Evolutionary conservation across 345 rosid genomes (phyloP).

Genomic region (Hevea brasiliensis): DNA sequence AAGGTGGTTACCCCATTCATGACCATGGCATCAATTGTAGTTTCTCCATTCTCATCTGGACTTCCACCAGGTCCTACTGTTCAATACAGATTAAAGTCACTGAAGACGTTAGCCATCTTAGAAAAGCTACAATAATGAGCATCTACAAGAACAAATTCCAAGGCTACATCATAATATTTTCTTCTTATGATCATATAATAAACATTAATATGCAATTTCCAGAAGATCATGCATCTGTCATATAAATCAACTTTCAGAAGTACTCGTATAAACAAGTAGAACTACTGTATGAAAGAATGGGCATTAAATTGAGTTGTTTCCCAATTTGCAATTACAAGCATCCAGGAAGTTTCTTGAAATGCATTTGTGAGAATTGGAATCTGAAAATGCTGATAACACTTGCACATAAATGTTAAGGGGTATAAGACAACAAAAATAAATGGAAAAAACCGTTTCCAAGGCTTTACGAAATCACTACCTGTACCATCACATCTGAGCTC

Average conservation of each 20-base stretch:
- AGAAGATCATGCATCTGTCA: background rate
- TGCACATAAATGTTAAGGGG: background rate
- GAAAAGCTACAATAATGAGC: conserved; percentile 8
- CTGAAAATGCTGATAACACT: background rate
- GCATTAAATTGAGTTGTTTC: background rate
- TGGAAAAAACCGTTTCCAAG: background rate
- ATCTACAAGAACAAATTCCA: background rate
- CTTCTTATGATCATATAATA: background rate
- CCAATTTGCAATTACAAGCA: background rate
- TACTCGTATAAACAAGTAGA: background rate
- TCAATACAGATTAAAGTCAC: conserved; percentile 22
- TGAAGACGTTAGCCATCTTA: conserved; percentile 8
- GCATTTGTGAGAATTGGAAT: background rate
- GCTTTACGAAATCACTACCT: conserved; percentile 35
- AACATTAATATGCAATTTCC: background rate
- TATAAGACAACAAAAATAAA: background rate
- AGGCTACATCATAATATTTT: background rate
- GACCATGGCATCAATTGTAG: conserved; percentile 86
- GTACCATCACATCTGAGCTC: conserved; percentile 90
- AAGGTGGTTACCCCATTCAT: conserved; percentile 77
- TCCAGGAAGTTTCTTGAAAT: background rate
- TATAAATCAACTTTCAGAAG: background rate
- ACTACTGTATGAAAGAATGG: background rate
- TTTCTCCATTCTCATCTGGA: conserved; percentile 93
- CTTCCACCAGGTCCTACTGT: conserved; percentile 98